Conservation (phyloP, 495 filamentous ascomycete species). For the Baudoinia panamericana region DNA sequence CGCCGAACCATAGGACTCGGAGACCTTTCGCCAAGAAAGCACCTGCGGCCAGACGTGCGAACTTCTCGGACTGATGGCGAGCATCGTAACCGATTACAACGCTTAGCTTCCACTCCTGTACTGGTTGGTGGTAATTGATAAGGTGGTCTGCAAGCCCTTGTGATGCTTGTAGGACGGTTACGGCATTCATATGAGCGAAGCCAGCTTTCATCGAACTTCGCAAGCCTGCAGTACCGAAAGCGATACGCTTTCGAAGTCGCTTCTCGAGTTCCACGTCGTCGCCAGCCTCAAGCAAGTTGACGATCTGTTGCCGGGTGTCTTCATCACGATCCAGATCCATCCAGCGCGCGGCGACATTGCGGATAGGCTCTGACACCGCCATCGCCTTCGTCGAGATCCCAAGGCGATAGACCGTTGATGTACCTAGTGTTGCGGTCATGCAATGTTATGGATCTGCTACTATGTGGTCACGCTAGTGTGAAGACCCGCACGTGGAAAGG, state of each 20-base stretch:
- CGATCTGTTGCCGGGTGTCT: constrained; percentile 46
- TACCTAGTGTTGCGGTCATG: too few relatives aligned
- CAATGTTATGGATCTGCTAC: too few relatives aligned
- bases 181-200: constrained; percentile 54
- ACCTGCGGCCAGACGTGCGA: constrained; percentile 50
- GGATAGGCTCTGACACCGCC: constrained; percentile 6
- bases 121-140: constrained; percentile 19
- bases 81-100: constrained; percentile 59
- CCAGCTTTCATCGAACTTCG: constrained; percentile 58
- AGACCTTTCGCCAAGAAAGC: constrained; percentile 51
- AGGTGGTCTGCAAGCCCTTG: constrained; percentile 58
- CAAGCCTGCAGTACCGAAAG: constrained; percentile 60
- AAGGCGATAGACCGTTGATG: too few relatives aligned
- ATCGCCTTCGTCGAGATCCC: too few relatives aligned
- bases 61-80: constrained; percentile 51
- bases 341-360: constrained; percentile 40
- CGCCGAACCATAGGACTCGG: constrained; percentile 47
- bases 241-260: constrained; percentile 45
- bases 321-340: constrained; percentile 51
- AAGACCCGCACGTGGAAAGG: too few relatives aligned
- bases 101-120: constrained; percentile 24
- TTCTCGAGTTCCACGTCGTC: constrained; percentile 41
- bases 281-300: constrained; percentile 37
- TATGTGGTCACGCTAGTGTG: too few relatives aligned
- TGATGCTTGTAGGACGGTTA: constrained; percentile 61